Conservation (phyloP, 2,329 filamentous ascomycete species). For the Nothophaeocryptopus gaeumannii region DNA sequence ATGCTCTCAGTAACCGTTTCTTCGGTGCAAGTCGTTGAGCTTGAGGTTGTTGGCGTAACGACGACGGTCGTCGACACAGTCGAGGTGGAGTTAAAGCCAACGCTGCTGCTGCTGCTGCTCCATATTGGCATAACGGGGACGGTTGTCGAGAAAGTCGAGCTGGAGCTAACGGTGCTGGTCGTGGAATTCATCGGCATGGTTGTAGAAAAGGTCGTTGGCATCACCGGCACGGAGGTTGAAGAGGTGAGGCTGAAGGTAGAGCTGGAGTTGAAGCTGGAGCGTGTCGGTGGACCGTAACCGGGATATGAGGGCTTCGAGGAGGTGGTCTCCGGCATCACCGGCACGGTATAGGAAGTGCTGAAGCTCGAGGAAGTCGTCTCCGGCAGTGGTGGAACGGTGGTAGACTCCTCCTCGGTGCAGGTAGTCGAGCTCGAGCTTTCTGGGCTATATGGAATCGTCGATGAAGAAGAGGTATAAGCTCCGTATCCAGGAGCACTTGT, state of each 20-base stretch:
- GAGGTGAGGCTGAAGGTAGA: not conserved
- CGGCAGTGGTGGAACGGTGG: not conserved
- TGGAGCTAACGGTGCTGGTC: too few relatives aligned
- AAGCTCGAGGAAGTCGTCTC: not conserved
- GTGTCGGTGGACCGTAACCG: not conserved
- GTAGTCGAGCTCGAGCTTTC: not conserved
- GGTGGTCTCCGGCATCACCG: not conserved
- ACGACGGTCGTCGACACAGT: too few relatives aligned
- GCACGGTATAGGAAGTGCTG: too few relatives aligned
- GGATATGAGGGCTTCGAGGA: not conserved
- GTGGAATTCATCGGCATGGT: too few relatives aligned
- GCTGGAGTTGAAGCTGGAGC: not conserved
- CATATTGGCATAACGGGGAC: too few relatives aligned
- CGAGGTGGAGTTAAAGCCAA: too few relatives aligned
- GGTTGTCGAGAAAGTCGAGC: too few relatives aligned
- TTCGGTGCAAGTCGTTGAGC: not conserved
- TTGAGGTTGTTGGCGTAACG: too few relatives aligned
- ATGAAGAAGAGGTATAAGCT: constrained; percentile 1
- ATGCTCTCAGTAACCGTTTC: not conserved
- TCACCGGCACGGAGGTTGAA: constrained; percentile 1
- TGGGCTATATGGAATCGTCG: not conserved
- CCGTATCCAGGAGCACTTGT: constrained; percentile 1
- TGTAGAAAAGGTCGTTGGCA: not conserved
- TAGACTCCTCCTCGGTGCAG: constrained; percentile 5
- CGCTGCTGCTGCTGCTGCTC: too few relatives aligned